These are phyloP conservation scores for Cryptococcus sp. DNA, from an alignment of 1,284 basidiomycete species.

Conservation along the genomic window DNA sequence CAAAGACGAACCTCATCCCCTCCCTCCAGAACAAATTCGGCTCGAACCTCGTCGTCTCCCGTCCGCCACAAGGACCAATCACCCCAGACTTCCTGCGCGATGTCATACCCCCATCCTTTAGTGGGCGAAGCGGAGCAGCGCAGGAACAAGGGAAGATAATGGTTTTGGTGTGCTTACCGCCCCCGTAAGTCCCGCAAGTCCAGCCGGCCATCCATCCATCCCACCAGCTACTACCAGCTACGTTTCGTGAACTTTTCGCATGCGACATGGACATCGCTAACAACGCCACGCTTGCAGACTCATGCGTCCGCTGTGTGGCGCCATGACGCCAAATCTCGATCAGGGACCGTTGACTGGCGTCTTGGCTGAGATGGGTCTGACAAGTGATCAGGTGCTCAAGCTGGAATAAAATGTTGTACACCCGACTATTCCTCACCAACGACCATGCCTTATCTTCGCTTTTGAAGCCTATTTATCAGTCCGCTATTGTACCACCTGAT, in stretches of 20 bases:
- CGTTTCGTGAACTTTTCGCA: background rate
- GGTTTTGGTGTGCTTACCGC: constrained; percentile 48
- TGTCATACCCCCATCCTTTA: background rate
- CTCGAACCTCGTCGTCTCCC: constrained; percentile 6
- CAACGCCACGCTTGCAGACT: constrained; percentile 20
- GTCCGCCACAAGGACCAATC: constrained; percentile 17
- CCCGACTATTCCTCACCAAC: background rate
- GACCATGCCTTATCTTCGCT: background rate
- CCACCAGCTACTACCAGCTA: background rate
- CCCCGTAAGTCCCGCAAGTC: constrained; percentile 36
- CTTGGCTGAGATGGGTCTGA: constrained; percentile 42
- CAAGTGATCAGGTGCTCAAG: constrained; percentile 41
- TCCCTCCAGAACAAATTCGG: constrained; percentile 29
- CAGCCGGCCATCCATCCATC: too few species aligned
- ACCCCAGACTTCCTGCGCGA: constrained; percentile 5
- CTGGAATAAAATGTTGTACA: constrained; percentile 30
- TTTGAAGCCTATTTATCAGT: background rate
- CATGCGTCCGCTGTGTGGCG: constrained; percentile 45
- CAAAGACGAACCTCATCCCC: constrained; percentile 21
- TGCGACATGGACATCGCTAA: background rate
- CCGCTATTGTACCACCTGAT: too few species aligned
- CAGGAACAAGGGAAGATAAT: constrained; percentile 27
- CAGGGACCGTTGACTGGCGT: constrained; percentile 46
- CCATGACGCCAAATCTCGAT: constrained; percentile 37
- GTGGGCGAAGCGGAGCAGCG: background rate